phyloP scores from a whole-genome alignment of 768 basidiomycete genomes.

The Amanita pallidorosea region DNA sequence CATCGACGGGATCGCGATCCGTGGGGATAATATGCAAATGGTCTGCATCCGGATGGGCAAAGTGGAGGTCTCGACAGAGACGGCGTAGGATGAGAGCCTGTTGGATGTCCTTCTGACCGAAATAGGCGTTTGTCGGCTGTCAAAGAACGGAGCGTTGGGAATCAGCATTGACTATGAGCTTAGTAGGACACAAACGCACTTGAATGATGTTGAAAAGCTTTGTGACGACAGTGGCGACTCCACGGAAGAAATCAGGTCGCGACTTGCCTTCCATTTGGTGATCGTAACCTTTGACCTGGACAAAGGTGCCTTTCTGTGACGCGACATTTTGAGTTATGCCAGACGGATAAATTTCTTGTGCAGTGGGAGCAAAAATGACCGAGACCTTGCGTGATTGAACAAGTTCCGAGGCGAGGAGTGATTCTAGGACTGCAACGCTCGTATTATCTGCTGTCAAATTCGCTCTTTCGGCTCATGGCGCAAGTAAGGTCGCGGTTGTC shows the following conservation, averaged over 20 bases:
- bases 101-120: constrained; percentile 98
- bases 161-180: too few relatives aligned
- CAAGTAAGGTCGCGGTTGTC: constrained; percentile 27
- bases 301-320: constrained; percentile 77
- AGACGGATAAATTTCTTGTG: constrained; percentile 85
- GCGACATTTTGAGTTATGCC: constrained; percentile 72
- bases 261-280: constrained; percentile 89
- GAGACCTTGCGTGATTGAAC: constrained; percentile 31
- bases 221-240: constrained; percentile 89
- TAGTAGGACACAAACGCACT: too few relatives aligned
- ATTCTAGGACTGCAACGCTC: constrained; percentile 24
- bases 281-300: constrained; percentile 85
- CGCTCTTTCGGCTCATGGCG: constrained; percentile 20
- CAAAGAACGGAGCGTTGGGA: too few relatives aligned
- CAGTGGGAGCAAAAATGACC: constrained; percentile 73
- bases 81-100: constrained; percentile 81
- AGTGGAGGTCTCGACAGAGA: constrained; percentile 67
- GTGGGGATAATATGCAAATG: constrained; percentile 87
- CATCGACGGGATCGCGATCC: constrained; percentile 49
- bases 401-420: constrained; percentile 32
- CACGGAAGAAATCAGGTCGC: constrained; percentile 88
- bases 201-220: constrained; percentile 92
- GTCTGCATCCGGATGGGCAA: constrained; percentile 63
- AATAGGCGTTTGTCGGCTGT: constrained; percentile 87
- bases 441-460: constrained; percentile 29